These are phyloP conservation scores for Penicillium italicum DNA, from an alignment of 2,329 filamentous ascomycete genomes.

Conservation along the genomic window DNA sequence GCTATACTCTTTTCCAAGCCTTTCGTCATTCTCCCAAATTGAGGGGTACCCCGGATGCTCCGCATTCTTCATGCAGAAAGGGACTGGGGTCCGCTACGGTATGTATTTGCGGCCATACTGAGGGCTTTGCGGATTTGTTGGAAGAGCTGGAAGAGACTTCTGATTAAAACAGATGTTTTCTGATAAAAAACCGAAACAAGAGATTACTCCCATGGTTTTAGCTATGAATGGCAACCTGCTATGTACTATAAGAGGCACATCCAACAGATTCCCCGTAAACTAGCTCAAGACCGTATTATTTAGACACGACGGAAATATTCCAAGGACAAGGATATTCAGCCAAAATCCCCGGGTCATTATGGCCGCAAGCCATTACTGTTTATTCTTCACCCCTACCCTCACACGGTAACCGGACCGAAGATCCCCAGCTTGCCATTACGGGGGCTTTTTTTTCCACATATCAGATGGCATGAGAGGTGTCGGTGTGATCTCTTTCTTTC, in stretches of 20 bases:
- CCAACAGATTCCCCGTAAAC: background rate
- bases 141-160: background rate
- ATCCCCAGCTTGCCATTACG: slow-evolving; percentile 12
- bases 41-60: slow-evolving; percentile 4
- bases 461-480: slow-evolving; percentile 9
- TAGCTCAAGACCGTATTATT: too few relatives aligned
- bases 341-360: background rate
- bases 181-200: background rate
- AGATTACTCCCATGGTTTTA: too few relatives aligned
- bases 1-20: background rate
- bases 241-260: background rate
- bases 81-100: background rate
- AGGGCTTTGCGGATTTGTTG: background rate
- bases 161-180: background rate
- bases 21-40: slow-evolving; percentile 2
- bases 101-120: background rate
- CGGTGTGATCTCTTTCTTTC: background rate
- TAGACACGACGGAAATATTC: too few relatives aligned
- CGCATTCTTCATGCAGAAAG: background rate
- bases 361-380: background rate
- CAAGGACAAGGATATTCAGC: background rate
- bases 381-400: background rate
- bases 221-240: background rate
- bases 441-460: slow-evolving; percentile 23
- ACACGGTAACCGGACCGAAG: slow-evolving; percentile 13